Conservation (phyloP, 441 rosid genomes). For the Gossypium aridum region DNA sequence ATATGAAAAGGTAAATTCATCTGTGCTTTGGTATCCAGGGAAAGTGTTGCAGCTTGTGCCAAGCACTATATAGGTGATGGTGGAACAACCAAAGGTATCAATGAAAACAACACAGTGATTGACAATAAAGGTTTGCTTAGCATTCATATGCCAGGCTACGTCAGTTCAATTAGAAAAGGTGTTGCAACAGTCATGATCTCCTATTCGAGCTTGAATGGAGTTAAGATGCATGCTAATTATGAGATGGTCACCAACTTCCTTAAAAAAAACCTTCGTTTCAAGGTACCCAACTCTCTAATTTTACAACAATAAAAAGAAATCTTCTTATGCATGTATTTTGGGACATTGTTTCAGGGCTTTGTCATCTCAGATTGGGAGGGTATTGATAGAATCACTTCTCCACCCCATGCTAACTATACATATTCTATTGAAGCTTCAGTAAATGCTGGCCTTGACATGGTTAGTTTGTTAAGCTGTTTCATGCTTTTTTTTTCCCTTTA, state of each 20-base stretch:
- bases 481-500: neutral
- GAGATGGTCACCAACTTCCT: conserved; percentile 46
- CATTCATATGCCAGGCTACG: conserved; percentile 61
- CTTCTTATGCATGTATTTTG: neutral
- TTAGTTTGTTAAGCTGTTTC: conserved; percentile 3
- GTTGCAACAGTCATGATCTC: conserved; percentile 64
- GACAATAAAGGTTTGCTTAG: conserved; percentile 43
- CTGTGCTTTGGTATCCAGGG: conserved; percentile 19
- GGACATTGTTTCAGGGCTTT: conserved; percentile 35
- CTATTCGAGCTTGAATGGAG: conserved; percentile 66
- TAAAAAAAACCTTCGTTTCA: conserved; percentile 46
- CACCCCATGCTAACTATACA: conserved; percentile 51
- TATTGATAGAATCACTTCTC: conserved; percentile 39
- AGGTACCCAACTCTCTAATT: conserved; percentile 23
- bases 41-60: conserved; percentile 60
- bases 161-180: conserved; percentile 46
- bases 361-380: conserved; percentile 53
- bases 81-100: conserved; percentile 54
- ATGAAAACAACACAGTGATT: conserved; percentile 51
- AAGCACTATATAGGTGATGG: conserved; percentile 77
- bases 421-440: conserved; percentile 43
- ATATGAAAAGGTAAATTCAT: neutral
- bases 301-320: neutral
- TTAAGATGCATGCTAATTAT: conserved; percentile 58
- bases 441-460: conserved; percentile 70